phyloP scores from a whole-genome alignment of 176 grass and related monocot genomes.

The Zizania latifolia region DNA sequence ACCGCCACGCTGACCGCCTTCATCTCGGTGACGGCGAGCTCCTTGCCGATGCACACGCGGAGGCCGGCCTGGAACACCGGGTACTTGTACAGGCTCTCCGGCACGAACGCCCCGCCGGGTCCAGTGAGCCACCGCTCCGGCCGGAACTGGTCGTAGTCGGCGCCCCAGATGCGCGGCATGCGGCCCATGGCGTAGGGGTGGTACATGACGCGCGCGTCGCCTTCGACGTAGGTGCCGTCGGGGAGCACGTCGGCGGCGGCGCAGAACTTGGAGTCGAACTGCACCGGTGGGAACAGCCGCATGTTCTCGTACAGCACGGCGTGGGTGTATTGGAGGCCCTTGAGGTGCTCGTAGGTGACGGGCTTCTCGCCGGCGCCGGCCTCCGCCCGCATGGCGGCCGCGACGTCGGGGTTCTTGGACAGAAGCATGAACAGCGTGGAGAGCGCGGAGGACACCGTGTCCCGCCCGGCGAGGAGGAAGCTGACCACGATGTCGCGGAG shows the following conservation, averaged over 20 bases:
- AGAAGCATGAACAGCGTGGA: constrained; percentile 72
- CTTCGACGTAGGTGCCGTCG: constrained; percentile 54
- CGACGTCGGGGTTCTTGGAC: constrained; percentile 37
- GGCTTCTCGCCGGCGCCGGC: background rate
- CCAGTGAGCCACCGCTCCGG: constrained; percentile 69
- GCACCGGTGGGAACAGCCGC: constrained; percentile 67
- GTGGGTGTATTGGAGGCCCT: constrained; percentile 43
- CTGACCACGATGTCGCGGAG: constrained; percentile 84
- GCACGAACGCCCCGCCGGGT: constrained; percentile 30
- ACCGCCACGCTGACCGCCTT: constrained; percentile 55
- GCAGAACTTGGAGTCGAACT: constrained; percentile 89
- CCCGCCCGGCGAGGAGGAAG: constrained; percentile 71
- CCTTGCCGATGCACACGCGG: constrained; percentile 77
- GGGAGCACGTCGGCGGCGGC: constrained; percentile 50
- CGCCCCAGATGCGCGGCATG: constrained; percentile 69
- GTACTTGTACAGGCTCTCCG: constrained; percentile 59
- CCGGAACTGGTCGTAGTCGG: constrained; percentile 49
- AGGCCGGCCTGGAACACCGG: constrained; percentile 76
- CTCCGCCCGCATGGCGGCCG: constrained; percentile 44
- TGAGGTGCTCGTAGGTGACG: constrained; percentile 27
- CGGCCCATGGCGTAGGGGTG: constrained; percentile 80
- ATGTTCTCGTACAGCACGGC: constrained; percentile 67
- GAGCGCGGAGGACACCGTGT: constrained; percentile 68
- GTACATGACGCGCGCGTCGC: constrained; percentile 47
- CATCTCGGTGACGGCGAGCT: constrained; percentile 75